Evolutionary conservation across 2,329 filamentous ascomycete species (phyloP).

Genomic region (Penicillium corylophilum): DNA sequence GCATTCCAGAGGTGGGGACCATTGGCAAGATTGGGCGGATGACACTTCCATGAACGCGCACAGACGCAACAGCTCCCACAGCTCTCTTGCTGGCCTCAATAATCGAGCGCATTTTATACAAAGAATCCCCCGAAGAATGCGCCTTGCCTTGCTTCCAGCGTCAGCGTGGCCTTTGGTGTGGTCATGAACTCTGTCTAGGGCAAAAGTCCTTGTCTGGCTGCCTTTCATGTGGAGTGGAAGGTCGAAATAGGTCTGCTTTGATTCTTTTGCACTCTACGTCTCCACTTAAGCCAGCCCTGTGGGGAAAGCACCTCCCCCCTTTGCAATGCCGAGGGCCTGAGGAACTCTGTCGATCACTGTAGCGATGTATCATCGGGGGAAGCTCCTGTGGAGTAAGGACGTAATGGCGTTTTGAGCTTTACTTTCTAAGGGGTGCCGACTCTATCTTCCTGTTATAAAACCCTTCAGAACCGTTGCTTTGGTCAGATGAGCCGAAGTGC

Average conservation of each 20-base stretch:
- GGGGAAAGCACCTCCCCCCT: not conserved
- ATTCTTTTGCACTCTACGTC: not conserved
- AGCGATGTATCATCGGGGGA: not conserved
- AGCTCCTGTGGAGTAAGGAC: not conserved
- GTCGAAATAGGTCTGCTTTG: not conserved
- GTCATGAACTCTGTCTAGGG: not conserved
- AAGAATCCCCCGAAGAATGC: not conserved
- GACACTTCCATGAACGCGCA: not conserved
- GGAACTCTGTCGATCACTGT: not conserved
- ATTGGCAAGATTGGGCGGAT: not conserved
- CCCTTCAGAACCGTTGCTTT: not conserved
- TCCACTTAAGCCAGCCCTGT: not conserved
- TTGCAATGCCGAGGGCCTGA: not conserved
- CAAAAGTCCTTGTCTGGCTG: not conserved
- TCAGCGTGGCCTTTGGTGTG: not conserved
- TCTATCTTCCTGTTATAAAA: not conserved
- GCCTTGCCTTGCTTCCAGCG: not conserved
- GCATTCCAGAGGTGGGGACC: conserved; percentile 1
- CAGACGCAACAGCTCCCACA: not conserved
- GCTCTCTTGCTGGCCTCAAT: not conserved
- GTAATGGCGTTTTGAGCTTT: not conserved
- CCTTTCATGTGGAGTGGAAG: not conserved
- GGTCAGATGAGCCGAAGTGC: not conserved
- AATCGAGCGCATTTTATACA: not conserved
- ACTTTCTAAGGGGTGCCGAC: not conserved